Evolutionary conservation across 345 rosid genomes (phyloP).

Genomic region (Acer yangbiense): DNA sequence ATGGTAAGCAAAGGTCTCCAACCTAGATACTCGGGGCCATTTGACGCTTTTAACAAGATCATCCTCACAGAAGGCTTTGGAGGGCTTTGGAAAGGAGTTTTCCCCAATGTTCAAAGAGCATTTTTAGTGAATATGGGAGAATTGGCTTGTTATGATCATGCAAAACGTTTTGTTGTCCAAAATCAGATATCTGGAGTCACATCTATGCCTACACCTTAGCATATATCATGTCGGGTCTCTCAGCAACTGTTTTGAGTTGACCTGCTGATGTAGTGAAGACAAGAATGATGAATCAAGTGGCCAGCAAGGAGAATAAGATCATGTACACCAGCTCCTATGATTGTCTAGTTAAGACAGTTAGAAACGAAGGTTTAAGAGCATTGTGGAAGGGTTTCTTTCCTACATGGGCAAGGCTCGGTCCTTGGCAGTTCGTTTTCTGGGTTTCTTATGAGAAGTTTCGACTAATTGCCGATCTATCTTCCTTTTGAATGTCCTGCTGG

Average conservation of each 20-base stretch:
- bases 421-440: slow-evolving; percentile 96
- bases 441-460: slow-evolving; percentile 83
- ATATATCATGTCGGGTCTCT: slow-evolving; percentile 77
- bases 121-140: slow-evolving; percentile 94
- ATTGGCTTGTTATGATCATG: slow-evolving; percentile 90
- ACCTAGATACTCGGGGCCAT: slow-evolving; percentile 66
- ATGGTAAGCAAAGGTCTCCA: slow-evolving; percentile 57
- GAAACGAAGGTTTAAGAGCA: slow-evolving; percentile 66
- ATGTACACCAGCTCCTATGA: slow-evolving; percentile 63
- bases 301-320: slow-evolving; percentile 29
- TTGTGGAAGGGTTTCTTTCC: slow-evolving; percentile 91
- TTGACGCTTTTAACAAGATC: slow-evolving; percentile 64
- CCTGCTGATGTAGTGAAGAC: slow-evolving; percentile 96
- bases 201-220: slow-evolving; percentile 76
- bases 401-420: slow-evolving; percentile 94
- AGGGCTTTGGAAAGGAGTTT: slow-evolving; percentile 86
- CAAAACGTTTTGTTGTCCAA: slow-evolving; percentile 62
- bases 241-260: slow-evolving; percentile 76
- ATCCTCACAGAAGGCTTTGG: slow-evolving; percentile 52
- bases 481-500: slow-evolving; percentile 50
- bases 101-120: slow-evolving; percentile 86
- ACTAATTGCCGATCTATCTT: slow-evolving; percentile 63
- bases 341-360: slow-evolving; percentile 81
- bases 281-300: slow-evolving; percentile 78
- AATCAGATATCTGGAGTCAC: slow-evolving; percentile 55